Conservation (phyloP, 2,329 filamentous ascomycete genomes). For the Nothophaeocryptopus gaeumannii region DNA sequence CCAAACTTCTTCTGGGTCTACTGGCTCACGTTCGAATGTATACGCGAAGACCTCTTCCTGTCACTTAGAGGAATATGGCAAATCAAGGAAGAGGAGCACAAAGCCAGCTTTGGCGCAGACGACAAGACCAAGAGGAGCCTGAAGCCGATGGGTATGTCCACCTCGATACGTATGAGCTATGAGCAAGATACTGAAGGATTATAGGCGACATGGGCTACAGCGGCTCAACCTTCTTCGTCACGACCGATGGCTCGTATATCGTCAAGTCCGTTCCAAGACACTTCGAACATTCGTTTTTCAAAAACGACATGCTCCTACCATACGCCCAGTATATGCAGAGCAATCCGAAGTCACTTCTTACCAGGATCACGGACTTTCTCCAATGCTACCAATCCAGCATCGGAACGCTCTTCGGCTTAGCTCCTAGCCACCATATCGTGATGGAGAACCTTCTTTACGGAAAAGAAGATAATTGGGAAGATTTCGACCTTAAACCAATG, state of each 20-base stretch:
- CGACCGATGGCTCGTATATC: slow-evolving; percentile 63
- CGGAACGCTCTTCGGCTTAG: slow-evolving; percentile 58
- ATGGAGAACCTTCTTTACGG: slow-evolving; percentile 75
- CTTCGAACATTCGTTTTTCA: slow-evolving; percentile 70
- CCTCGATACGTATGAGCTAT: background rate
- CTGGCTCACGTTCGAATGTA: slow-evolving; percentile 36
- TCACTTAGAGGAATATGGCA: slow-evolving; percentile 54
- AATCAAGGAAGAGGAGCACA: slow-evolving; percentile 55
- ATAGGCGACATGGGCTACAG: slow-evolving; percentile 66
- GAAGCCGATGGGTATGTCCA: slow-evolving; percentile 50
- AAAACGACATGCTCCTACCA: slow-evolving; percentile 61
- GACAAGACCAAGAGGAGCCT: slow-evolving; percentile 45
- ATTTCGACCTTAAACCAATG: slow-evolving; percentile 70
- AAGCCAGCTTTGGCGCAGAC: slow-evolving; percentile 50
- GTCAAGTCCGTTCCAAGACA: slow-evolving; percentile 68
- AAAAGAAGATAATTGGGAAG: slow-evolving; percentile 61
- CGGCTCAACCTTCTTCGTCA: slow-evolving; percentile 73
- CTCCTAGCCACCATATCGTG: slow-evolving; percentile 69
- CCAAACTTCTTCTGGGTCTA: slow-evolving; percentile 25
- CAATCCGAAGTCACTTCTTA: slow-evolving; percentile 60
- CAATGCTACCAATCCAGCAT: slow-evolving; percentile 56
- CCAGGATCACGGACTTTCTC: slow-evolving; percentile 70
- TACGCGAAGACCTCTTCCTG: slow-evolving; percentile 48
- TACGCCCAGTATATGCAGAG: slow-evolving; percentile 63
- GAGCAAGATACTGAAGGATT: background rate